A percentile compares a stretch with the other conserved stretches of the same genome.
Evolutionary conservation across 495 filamentous ascomycete genomes (phyloP).

Genomic region (Aeminium ludgeri): DNA sequence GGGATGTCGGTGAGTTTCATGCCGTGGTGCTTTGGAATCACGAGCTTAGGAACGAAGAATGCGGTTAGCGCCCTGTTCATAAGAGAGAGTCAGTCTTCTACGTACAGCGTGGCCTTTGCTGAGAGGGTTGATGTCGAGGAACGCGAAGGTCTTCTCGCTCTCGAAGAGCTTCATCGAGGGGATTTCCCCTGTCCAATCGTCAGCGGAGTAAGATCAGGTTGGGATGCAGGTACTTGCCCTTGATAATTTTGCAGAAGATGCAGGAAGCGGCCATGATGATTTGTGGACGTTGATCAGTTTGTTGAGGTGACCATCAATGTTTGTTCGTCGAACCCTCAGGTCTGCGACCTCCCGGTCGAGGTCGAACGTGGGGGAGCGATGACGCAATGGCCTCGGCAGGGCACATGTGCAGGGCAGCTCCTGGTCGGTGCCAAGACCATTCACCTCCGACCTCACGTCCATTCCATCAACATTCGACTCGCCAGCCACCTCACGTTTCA

Average conservation of each 20-base stretch:
- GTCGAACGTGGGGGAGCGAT: too few relatives aligned
- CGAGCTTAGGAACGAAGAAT: constrained; percentile 40
- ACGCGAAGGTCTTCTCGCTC: constrained; percentile 80
- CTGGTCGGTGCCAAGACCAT: too few relatives aligned
- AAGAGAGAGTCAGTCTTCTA: neutral
- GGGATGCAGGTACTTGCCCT: constrained; percentile 38
- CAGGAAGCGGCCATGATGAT: constrained; percentile 41
- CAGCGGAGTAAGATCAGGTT: neutral
- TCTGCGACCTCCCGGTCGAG: too few relatives aligned
- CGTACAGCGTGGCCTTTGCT: constrained; percentile 49
- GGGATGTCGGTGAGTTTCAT: constrained; percentile 85
- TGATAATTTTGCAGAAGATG: constrained; percentile 98
- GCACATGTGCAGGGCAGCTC: too few relatives aligned
- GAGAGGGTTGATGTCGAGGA: constrained; percentile 92
- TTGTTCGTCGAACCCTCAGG: neutral
- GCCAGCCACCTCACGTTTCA: too few relatives aligned
- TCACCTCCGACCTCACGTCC: too few relatives aligned
- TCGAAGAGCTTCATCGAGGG: constrained; percentile 92
- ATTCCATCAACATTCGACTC: too few relatives aligned
- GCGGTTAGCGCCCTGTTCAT: too few relatives aligned
- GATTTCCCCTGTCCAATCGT: constrained; percentile 53
- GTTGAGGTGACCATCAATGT: constrained; percentile 2
- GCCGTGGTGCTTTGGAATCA: constrained; percentile 94
- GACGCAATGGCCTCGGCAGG: too few relatives aligned
- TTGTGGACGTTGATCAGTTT: neutral